Evolutionary conservation across 306 rosid genomes (phyloP).

Genomic region (Lathyrus oleraceus): DNA sequence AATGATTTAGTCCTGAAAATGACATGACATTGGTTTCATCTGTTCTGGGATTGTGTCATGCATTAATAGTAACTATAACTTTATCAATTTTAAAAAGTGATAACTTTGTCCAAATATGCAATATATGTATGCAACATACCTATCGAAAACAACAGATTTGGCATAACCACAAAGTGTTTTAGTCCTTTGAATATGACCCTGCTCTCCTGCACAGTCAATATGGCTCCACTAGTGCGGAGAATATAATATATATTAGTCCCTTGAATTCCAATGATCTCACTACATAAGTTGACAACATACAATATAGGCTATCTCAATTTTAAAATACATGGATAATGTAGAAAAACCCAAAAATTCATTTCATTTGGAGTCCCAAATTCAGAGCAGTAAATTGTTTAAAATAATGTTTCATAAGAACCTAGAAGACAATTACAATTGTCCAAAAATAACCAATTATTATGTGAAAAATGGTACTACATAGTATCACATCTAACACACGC

Average conservation of each 20-base stretch:
- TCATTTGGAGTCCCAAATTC: not conserved
- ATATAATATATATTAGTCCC: conserved; percentile 84
- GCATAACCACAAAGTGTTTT: too few species aligned
- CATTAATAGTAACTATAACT: not conserved
- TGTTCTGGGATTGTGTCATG: too few species aligned
- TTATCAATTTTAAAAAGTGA: not conserved
- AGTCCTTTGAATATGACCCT: too few species aligned
- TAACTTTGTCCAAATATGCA: not conserved
- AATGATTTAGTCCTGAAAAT: too few species aligned
- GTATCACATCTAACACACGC: not conserved
- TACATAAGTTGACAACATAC: conserved; percentile 9
- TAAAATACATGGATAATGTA: conserved; percentile 4
- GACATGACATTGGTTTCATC: too few species aligned
- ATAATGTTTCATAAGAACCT: not conserved
- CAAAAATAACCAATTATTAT: not conserved
- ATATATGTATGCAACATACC: not conserved
- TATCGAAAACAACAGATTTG: conserved; percentile 49
- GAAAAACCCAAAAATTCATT: conserved; percentile 2
- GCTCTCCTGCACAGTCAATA: conserved; percentile 84
- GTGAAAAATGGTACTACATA: not conserved
- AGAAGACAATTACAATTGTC: not conserved
- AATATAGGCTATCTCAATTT: conserved; percentile 10
- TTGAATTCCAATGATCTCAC: conserved; percentile 75
- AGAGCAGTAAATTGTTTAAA: not conserved
- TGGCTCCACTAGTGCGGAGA: conserved; percentile 88